phyloP scores from a whole-genome alignment of 768 basidiomycete species.

The Collybia sordida region DNA sequence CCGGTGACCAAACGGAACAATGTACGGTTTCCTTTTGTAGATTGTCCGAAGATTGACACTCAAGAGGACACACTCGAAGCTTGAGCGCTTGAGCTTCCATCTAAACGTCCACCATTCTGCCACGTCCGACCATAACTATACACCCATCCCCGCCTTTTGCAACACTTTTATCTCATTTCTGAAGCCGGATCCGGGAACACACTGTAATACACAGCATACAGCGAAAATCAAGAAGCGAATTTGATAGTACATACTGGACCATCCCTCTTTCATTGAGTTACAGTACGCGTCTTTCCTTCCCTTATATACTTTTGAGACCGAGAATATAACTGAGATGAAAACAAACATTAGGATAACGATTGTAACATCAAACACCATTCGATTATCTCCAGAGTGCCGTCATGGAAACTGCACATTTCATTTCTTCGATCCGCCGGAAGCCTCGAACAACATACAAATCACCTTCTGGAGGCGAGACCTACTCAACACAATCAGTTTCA shows the following conservation, averaged over 20 bases:
- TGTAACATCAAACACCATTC: neutral
- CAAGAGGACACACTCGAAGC: no score
- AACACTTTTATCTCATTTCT: no score
- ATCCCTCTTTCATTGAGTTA: no score
- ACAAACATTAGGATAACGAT: neutral
- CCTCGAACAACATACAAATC: conserved; percentile 59
- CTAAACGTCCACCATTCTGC: conserved; percentile 7
- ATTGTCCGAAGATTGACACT: conserved; percentile 6
- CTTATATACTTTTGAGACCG: no score
- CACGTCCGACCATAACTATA: neutral
- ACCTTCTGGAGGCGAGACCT: conserved; percentile 36
- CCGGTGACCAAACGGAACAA: conserved; percentile 6
- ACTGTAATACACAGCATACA: no score
- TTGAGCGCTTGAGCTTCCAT: neutral
- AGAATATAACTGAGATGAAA: no score
- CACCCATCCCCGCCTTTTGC: neutral
- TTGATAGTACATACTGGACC: no score
- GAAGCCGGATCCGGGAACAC: no score
- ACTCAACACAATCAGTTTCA: conserved; percentile 10
- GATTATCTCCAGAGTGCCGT: conserved; percentile 2
- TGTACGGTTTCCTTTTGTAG: conserved; percentile 13
- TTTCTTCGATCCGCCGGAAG: conserved; percentile 48
- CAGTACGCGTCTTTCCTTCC: no score
- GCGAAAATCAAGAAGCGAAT: no score
- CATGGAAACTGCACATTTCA: conserved; percentile 8